phyloP scores from a whole-genome alignment of 805 yeast genomes.

The Cyberlindnera xishuangbannaensis region DNA sequence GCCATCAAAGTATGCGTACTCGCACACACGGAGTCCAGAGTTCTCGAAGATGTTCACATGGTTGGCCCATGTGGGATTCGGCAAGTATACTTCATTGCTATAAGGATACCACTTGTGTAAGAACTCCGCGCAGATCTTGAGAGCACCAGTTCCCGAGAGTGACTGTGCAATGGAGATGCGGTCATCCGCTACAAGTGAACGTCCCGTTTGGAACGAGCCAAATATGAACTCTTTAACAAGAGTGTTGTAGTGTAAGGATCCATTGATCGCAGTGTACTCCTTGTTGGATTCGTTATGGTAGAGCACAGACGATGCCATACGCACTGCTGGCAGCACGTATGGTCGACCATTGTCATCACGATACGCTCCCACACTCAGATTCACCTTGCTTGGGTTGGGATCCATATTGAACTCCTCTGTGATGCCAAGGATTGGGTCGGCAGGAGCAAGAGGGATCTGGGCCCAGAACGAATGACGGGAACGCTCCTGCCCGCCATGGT shows the following conservation, averaged over 20 bases:
- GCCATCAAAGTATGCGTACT: conserved; percentile 68
- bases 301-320: conserved; percentile 46
- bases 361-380: conserved; percentile 63
- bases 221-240: conserved; percentile 68
- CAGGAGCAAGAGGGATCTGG: conserved; percentile 46
- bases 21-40: conserved; percentile 58
- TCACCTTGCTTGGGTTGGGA: conserved; percentile 47
- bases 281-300: conserved; percentile 41
- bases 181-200: conserved; percentile 44
- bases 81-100: conserved; percentile 49
- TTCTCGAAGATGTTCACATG: conserved; percentile 75
- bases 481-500: neutral
- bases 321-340: conserved; percentile 66
- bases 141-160: conserved; percentile 92
- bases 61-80: conserved; percentile 94
- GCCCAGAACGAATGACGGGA: conserved; percentile 10
- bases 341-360: conserved; percentile 86
- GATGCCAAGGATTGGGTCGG: conserved; percentile 82
- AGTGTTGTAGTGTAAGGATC: conserved; percentile 60
- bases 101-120: conserved; percentile 47
- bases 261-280: conserved; percentile 85
- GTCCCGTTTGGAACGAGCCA: conserved; percentile 56
- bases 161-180: conserved; percentile 84
- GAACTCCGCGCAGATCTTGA: conserved; percentile 80
- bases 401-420: conserved; percentile 71